A percentile compares a stretch with the other conserved stretches of the same genome.
These are phyloP conservation scores for Eimeria acervulina DNA, from an alignment of 169 alveolate species.

Conservation along the genomic window DNA sequence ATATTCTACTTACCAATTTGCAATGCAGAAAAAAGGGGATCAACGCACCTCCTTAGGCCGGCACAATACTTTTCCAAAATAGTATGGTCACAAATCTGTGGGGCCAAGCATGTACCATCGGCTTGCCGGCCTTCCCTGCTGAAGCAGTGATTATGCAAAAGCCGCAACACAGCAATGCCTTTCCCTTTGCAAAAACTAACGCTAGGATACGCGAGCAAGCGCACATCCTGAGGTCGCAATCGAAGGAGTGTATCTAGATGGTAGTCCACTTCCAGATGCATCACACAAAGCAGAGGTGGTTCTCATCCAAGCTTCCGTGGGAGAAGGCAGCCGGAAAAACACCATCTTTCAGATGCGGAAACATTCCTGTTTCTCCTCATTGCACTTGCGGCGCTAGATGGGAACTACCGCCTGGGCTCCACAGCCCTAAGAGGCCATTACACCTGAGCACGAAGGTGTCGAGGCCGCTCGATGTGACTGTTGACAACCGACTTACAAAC, in stretches of 20 bases:
- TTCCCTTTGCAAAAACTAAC: neutral
- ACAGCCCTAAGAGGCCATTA: neutral
- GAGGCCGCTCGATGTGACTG: no score
- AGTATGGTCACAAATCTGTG: no score
- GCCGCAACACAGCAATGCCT: neutral
- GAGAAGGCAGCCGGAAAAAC: no score
- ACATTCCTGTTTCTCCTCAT: neutral
- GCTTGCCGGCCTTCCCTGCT: no score
- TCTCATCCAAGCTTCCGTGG: neutral
- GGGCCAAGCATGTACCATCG: no score
- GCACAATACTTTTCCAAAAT: no score
- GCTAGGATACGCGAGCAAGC: constrained; percentile 3
- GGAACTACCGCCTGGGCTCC: neutral
- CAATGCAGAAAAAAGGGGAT: no score
- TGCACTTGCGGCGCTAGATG: neutral
- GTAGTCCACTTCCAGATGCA: neutral
- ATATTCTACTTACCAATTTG: no score
- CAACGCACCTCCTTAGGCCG: no score
- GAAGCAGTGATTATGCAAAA: neutral
- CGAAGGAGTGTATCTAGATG: neutral
- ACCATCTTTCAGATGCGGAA: neutral
- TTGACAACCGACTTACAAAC: neutral
- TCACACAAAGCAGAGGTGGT: neutral
- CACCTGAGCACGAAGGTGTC: no score
- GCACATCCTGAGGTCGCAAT: neutral